Conservation (phyloP, 2,329 filamentous ascomycete species). For the Plectosphaerella cucumerina region DNA sequence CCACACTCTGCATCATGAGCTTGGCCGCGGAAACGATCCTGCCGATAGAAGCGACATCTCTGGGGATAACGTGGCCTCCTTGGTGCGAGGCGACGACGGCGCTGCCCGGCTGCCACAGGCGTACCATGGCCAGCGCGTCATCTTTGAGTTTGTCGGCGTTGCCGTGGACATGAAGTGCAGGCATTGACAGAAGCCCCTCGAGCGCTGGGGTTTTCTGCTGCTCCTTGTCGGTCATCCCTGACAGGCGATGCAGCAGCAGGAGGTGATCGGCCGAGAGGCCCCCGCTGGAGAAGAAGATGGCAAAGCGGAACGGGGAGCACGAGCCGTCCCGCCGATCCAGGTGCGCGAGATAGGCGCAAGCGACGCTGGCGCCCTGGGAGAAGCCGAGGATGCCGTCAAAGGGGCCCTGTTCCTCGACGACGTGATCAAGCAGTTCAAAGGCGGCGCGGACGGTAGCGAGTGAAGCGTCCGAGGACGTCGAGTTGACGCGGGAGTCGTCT, state of each 20-base stretch:
- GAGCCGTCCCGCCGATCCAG: slow-evolving; percentile 5
- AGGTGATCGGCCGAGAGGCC: not conserved
- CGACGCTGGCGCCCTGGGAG: slow-evolving; percentile 13
- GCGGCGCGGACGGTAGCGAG: not conserved
- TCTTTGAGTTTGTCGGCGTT: not conserved
- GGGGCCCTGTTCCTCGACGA: slow-evolving; percentile 11
- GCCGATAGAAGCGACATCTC: not conserved
- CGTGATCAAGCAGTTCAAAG: not conserved
- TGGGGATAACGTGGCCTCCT: not conserved
- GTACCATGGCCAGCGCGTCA: not conserved
- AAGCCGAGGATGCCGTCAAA: slow-evolving; percentile 18
- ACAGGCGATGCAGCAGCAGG: not conserved
- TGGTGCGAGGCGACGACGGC: not conserved
- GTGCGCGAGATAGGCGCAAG: slow-evolving; percentile 4
- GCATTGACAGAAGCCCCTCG: not conserved
- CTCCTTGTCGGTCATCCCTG: too few relatives aligned
- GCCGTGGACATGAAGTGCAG: not conserved
- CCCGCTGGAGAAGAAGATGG: slow-evolving; percentile 6
- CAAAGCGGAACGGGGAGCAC: slow-evolving; percentile 6
- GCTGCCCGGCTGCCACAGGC: not conserved
- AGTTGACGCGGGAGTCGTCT: not conserved
- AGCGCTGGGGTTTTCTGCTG: too few relatives aligned
- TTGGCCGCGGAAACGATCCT: not conserved
- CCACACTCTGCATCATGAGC: not conserved
- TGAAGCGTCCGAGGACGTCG: not conserved